Evolutionary conservation across 2,329 filamentous ascomycete genomes (phyloP), one percentile per base, ranked within the genome.

Genomic region (Phoma sp.): DNA sequence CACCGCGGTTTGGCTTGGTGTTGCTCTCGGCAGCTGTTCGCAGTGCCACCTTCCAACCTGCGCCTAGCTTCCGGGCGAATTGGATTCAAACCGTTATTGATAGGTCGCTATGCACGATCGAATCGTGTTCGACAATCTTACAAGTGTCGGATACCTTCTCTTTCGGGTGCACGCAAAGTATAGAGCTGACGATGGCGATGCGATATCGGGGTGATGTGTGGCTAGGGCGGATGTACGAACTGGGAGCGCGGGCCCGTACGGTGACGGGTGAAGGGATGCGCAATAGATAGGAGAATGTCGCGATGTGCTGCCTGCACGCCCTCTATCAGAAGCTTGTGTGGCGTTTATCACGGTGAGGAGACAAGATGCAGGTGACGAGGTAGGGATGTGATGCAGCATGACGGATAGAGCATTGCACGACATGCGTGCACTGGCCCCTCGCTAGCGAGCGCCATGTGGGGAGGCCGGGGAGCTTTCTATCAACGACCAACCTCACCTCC

Each of bases 1-100:
- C 46, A 51, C 52, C 25, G 42, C 47, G 38, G 17, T 20, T 15
- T 46, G 46, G 39, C 57, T 59, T 56, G 53, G 43, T 45, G 7
- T 37, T 42, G 48, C 52, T 56, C 60, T 58, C 55, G 65, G 60
- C 57, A 59, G 55, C 42, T 43, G 48, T 40, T 46, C 29, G 56
- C 55, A 43, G 59, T 69, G 59, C 30, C 68, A 71, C 69, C 69
- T 72, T 70, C 69, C 68, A 23, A 42, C 47, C 66, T 50, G 42
- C 48, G 65, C 52, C 56, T 71, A 71, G 67, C 55, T 38, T 40
- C 45, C 20, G 42, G 18, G 47, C 40, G 39, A 47, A 46, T 53
- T 56, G 58, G 53, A 53, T 48, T 56, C 14, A 30, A 42, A 28
- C 42, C 46, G 45, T 42, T 52, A 53, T 56, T 53, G 55, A 64